Base-by-base conservation (phyloP, 192 early-diverging fungal genomes). In the Backusella psychrophila region DNA sequence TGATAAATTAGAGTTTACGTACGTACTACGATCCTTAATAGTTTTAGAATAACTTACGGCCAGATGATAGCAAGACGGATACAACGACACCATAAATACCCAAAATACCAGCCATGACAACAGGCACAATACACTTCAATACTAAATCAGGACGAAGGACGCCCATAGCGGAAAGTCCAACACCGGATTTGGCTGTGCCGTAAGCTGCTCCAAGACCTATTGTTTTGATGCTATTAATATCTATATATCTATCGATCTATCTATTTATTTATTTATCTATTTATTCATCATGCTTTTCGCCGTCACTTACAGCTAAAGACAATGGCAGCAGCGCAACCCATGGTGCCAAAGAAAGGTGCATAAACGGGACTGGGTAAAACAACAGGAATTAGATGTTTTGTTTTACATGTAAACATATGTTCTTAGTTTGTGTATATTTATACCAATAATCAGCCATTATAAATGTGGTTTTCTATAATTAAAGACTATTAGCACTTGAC, bases 61-160 rank as follows among this genome's bases (percentile, higher is more conserved):
- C 86, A 77, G 94, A 93, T 49, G 87, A 88, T 77, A 98, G 91
- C 76, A 99, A 85, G 71, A 99, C 98, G 59, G 95, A 88, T 38
- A 98, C 95, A 9, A 99, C 97, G 23, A 99, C 89, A 68, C 98
- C 98, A 88, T 99, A 99, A 65, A 99, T 95, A 36, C 93, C 96
- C 85, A 99, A 91, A 82, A 99, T 99, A 91, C 97, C 97, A 74
- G 96, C 93, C 98, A 99, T 99, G 82, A 99, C 94, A 33, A 99
- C 96, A 12, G 98, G 98, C 72, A 99, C 93, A 66, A 97, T 87
- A 26, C 90, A 86, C 80, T 93, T 93, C 93, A 94, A 92, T 75
- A 94, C 91, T 29, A 99, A 89, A 39, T 96, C 92, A 78, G 98
- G 98, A 46, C 92, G 89, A 84, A 99, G 94, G 12, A 96, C 92